Conservation (phyloP, 805 yeast species). For the Komagataella mondaviorum region DNA sequence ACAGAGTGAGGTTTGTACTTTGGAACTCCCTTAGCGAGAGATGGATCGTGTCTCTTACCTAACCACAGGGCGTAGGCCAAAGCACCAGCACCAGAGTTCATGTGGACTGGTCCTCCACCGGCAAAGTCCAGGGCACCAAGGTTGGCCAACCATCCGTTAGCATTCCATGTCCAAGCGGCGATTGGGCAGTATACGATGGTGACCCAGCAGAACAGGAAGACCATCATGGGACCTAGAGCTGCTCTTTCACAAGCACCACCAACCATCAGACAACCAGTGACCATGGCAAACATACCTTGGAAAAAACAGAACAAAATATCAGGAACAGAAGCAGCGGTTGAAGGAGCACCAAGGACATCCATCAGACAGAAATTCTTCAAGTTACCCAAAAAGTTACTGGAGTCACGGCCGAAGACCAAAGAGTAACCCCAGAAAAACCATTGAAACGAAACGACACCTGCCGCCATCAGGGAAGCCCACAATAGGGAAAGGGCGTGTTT, state of each 20-base stretch:
- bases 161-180: constrained; percentile 98
- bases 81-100: constrained; percentile 89
- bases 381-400: constrained; percentile 57
- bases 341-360: constrained; percentile 73
- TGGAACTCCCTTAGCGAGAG: constrained; percentile 57
- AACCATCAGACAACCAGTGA: constrained; percentile 84
- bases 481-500: constrained; percentile 89
- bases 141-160: constrained; percentile 74
- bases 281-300: constrained; percentile 96
- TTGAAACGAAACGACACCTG: constrained; percentile 73
- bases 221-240: constrained; percentile 91
- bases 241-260: constrained; percentile 99
- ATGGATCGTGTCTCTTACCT: constrained; percentile 86
- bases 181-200: constrained; percentile 92
- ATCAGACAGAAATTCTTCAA: constrained; percentile 69
- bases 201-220: constrained; percentile 86
- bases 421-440: constrained; percentile 99
- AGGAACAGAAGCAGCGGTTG: constrained; percentile 59
- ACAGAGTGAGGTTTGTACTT: constrained; percentile 92
- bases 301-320: constrained; percentile 81
- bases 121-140: constrained; percentile 92
- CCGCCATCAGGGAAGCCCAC: constrained; percentile 91
- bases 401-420: constrained; percentile 46
- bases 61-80: constrained; percentile 82
- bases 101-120: constrained; percentile 98